phyloP scores from a whole-genome alignment of 352 stramenopile genomes.

The Globisporangium apiculatum region DNA sequence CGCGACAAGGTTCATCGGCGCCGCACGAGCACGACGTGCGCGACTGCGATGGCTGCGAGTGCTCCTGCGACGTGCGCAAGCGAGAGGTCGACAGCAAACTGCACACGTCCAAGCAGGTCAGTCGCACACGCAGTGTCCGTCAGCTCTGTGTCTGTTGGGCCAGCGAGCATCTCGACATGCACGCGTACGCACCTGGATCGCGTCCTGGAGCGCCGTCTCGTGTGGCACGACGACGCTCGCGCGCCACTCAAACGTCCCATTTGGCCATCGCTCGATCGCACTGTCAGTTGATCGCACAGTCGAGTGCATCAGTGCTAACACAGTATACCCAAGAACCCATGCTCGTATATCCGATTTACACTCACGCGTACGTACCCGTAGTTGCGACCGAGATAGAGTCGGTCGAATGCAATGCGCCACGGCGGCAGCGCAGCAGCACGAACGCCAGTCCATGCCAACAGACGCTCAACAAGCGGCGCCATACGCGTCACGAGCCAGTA shows the following conservation, averaged over 20 bases:
- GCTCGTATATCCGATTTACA: no score
- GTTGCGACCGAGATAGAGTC: slow-evolving; percentile 54
- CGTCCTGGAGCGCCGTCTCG: slow-evolving; percentile 13
- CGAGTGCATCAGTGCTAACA: neutral
- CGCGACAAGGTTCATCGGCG: neutral
- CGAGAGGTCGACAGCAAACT: slow-evolving; percentile 22
- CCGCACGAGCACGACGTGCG: neutral
- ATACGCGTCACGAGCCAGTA: slow-evolving; percentile 38
- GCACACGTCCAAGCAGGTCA: neutral
- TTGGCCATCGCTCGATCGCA: slow-evolving; percentile 21
- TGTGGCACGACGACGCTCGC: slow-evolving; percentile 25
- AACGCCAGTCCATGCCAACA: no score
- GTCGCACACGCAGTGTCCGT: no score
- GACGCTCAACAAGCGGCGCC: slow-evolving; percentile 18
- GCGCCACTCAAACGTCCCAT: slow-evolving; percentile 26
- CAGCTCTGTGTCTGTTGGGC: no score
- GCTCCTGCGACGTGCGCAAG: neutral
- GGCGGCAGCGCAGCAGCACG: slow-evolving; percentile 4
- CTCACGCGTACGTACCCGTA: slow-evolving; percentile 32
- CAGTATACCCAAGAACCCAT: neutral
- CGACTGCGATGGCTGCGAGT: neutral
- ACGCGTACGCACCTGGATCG: slow-evolving; percentile 18
- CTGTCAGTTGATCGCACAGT: slow-evolving; percentile 11
- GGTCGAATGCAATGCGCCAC: slow-evolving; percentile 30
- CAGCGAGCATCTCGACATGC: no score